Evolutionary conservation across 2,329 filamentous ascomycete genomes (phyloP), one percentile per base, ranked within the genome.

Genomic region (Lizonia empirigonia): DNA sequence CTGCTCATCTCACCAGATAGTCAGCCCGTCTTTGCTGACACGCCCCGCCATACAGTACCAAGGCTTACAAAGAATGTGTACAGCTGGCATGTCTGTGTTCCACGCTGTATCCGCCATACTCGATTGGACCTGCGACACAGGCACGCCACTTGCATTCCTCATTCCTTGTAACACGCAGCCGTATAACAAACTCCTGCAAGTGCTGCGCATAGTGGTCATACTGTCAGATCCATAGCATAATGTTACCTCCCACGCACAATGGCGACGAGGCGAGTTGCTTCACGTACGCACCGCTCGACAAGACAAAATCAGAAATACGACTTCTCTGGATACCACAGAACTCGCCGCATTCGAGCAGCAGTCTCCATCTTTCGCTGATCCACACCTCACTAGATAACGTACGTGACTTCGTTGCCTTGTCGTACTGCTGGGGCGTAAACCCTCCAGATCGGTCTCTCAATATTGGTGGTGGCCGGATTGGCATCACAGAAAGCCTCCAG

Each of bases 401-500:
- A 5, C 13, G 13, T n/a, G 8, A 24, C 8, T 51, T 50, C 26
- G n/a, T 47, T 15, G 52, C 46, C 15, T 33, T 55, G 13, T 55
- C 46, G 6, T 55, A 55, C 18, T 45, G 46, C 26, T 55, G 46
- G 52, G 52, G 52, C 9, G 20, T 19, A 12, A 29, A 32, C 2
- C 19, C 15, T 20, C n/a, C 34, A 7, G 9, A 23, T 10, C 35
- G 33, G 18, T n/a, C 35, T 19, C 36, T 55, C 26, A 37, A 7
- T 5, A 26, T 55, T 10, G 39, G 48, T 33, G 32, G 37, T 8
- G 10, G 33, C 7, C n/a, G 13, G 5, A 27, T 47, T 18, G 22
- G 22, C n/a, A 40, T 55, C 15, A 51, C 52, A 2, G 47, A 52
- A 22, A 55, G 48, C 16, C 47, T 55, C 15, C 34, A 40, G 2